phyloP scores from a whole-genome alignment of 352 stramenopile genomes.

The Globisporangium nodosum region DNA sequence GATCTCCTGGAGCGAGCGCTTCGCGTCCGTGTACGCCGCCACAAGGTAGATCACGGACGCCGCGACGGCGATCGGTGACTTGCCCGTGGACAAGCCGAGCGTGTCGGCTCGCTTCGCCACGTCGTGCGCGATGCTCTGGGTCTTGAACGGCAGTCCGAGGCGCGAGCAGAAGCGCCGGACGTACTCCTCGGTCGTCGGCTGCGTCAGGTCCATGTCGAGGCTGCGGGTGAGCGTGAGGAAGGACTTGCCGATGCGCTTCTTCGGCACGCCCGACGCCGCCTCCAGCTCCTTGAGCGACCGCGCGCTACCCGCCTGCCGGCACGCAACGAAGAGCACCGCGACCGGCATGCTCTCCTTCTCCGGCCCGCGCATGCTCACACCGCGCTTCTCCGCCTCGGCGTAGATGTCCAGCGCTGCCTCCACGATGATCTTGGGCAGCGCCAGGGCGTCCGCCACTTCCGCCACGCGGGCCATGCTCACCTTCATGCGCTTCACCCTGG shows the following conservation, averaged over 20 bases:
- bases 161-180: conserved; percentile 73
- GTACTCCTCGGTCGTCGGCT: conserved; percentile 70
- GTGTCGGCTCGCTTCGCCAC: conserved; percentile 69
- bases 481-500: conserved; percentile 62
- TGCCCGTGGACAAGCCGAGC: conserved; percentile 59
- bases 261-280: conserved; percentile 62
- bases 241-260: conserved; percentile 75
- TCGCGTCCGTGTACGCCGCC: conserved; percentile 75
- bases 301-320: conserved; percentile 53
- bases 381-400: conserved; percentile 59
- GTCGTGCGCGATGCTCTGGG: conserved; percentile 67
- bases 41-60: conserved; percentile 80
- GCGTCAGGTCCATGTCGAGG: conserved; percentile 57
- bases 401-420: conserved; percentile 70
- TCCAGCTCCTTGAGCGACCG: conserved; percentile 76
- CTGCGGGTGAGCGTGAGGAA: conserved; percentile 60
- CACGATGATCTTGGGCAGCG: conserved; percentile 66
- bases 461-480: conserved; percentile 61
- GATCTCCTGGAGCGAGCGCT: conserved; percentile 78
- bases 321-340: conserved; percentile 71
- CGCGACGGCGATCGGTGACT: conserved; percentile 65
- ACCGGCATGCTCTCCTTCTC: conserved; percentile 66
- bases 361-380: conserved; percentile 49
- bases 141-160: conserved; percentile 68
- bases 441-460: conserved; percentile 55